Conservation (phyloP, 176 grass and related monocot genomes). For the Oryza punctata region DNA sequence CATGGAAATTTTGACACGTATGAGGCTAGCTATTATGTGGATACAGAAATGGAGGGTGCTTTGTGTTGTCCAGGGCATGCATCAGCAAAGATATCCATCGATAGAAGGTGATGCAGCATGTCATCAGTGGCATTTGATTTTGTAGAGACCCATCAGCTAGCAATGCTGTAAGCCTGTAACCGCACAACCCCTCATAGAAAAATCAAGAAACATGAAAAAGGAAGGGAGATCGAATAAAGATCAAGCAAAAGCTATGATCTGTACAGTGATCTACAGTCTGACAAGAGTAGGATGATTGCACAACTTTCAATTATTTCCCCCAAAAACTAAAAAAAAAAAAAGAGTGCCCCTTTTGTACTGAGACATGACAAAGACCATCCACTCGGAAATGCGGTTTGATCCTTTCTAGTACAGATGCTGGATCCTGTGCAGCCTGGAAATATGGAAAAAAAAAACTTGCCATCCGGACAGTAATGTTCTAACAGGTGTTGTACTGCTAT, state of each 20-base stretch:
- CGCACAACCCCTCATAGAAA: not conserved
- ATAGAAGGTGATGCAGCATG: not conserved
- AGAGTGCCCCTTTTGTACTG: not conserved
- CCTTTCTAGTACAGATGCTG: not conserved
- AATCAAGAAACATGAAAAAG: not conserved
- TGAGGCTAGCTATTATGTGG: not conserved
- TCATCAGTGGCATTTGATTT: not conserved
- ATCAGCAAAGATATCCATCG: not conserved
- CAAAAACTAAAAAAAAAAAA: not conserved
- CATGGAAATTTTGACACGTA: not conserved
- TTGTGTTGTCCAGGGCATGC: not conserved
- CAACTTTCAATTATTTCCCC: slow-evolving; percentile 14
- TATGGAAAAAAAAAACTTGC: not conserved
- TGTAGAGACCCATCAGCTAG: not conserved
- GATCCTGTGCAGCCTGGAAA: not conserved
- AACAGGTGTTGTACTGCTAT: not conserved
- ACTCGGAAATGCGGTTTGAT: slow-evolving; percentile 31
- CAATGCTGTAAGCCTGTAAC: not conserved
- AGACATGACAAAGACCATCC: slow-evolving; percentile 13
- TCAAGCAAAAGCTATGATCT: slow-evolving; percentile 8
- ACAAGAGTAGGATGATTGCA: slow-evolving; percentile 23
- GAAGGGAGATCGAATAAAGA: not conserved
- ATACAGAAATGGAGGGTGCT: not conserved
- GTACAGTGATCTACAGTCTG: slow-evolving; percentile 5
- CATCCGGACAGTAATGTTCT: not conserved